Evolutionary conservation across 2,329 filamentous ascomycete species (phyloP).

Genomic region (Neofusicoccum ribis): DNA sequence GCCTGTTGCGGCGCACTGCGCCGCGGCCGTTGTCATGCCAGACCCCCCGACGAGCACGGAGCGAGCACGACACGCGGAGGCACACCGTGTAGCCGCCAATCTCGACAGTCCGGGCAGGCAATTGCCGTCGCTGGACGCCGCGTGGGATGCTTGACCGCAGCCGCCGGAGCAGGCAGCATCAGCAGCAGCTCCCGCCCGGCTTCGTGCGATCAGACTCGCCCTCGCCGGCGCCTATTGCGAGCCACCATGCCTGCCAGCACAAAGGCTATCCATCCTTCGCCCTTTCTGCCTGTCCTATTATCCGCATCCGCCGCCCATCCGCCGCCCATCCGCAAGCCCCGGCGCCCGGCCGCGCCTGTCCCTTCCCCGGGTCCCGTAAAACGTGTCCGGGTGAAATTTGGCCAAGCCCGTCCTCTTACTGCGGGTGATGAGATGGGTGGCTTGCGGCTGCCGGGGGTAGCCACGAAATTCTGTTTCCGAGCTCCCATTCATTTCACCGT

Average conservation of each 20-base stretch:
- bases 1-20: too few relatives aligned
- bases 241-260: neutral
- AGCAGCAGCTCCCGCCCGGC: too few relatives aligned
- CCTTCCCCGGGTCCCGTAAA: neutral
- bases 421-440: slow-evolving; percentile 14
- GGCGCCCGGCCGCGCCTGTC: neutral
- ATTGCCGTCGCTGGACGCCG: too few relatives aligned
- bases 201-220: neutral
- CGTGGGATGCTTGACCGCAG: too few relatives aligned
- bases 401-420: neutral
- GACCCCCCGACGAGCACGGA: neutral
- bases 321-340: neutral
- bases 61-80: neutral
- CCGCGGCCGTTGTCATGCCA: neutral
- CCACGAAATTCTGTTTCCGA: neutral
- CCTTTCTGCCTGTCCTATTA: neutral
- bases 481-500: neutral
- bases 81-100: neutral
- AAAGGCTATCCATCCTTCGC: neutral
- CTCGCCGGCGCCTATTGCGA: neutral
- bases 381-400: neutral
- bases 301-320: neutral
- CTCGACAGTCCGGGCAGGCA: neutral
- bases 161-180: neutral
- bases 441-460: neutral